phyloP scores from a whole-genome alignment of 208 protist genomes.

The Trypanosomatidae sp. region DNA sequence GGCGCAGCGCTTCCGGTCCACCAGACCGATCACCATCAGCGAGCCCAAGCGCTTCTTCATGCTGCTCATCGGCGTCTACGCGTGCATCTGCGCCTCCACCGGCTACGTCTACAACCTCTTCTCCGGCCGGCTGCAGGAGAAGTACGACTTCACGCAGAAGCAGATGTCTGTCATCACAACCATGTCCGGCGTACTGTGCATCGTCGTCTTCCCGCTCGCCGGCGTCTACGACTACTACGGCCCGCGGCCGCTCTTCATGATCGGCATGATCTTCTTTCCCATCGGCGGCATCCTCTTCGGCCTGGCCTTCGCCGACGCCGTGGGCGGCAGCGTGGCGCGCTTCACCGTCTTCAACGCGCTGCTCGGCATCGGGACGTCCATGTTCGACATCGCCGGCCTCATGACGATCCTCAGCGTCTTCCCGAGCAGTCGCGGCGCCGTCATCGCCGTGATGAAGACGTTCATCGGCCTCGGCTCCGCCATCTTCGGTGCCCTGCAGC shows the following conservation, averaged over 20 bases:
- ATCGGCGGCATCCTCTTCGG: slow-evolving; percentile 52
- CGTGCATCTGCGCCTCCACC: slow-evolving; percentile 65
- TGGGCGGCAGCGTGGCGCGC: slow-evolving; percentile 46
- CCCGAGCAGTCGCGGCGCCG: slow-evolving; percentile 71
- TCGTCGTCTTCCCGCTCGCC: slow-evolving; percentile 59
- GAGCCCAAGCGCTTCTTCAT: slow-evolving; percentile 70
- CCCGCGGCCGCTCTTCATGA: slow-evolving; percentile 61
- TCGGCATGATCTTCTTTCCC: slow-evolving; percentile 49
- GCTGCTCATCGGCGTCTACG: slow-evolving; percentile 54
- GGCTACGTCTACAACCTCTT: slow-evolving; percentile 80
- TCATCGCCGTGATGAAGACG: slow-evolving; percentile 86
- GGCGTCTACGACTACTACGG: slow-evolving; percentile 78
- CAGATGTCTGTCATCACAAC: slow-evolving; percentile 80
- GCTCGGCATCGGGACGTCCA: slow-evolving; percentile 41
- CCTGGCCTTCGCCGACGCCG: slow-evolving; percentile 53
- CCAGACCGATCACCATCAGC: slow-evolving; percentile 3
- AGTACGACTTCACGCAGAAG: slow-evolving; percentile 72
- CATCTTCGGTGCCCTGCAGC: slow-evolving; percentile 64
- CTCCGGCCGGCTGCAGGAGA: slow-evolving; percentile 62
- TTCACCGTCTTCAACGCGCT: slow-evolving; percentile 60
- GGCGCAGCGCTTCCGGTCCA: slow-evolving; percentile 13
- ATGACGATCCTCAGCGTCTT: slow-evolving; percentile 86
- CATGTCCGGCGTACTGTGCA: slow-evolving; percentile 38
- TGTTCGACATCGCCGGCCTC: slow-evolving; percentile 70
- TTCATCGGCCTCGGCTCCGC: slow-evolving; percentile 86